phyloP scores from a whole-genome alignment of 2,329 filamentous ascomycete species.

The Xylariaceae sp. region DNA sequence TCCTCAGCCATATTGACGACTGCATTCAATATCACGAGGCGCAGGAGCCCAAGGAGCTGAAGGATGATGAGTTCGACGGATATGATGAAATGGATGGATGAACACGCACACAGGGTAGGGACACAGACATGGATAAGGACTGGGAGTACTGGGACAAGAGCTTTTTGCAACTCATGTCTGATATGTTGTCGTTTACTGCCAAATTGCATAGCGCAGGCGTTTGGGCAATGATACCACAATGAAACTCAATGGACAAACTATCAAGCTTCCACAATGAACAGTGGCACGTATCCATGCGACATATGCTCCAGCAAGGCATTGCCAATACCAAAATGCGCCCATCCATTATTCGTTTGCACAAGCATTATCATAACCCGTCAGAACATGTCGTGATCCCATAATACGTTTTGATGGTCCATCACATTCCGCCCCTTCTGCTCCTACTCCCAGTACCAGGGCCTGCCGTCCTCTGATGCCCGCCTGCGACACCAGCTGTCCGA shows the following conservation, averaged over 20 bases:
- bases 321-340: background rate
- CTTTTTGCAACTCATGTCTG: too few species aligned
- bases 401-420: conserved; percentile 2
- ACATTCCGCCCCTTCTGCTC: conserved; percentile 9
- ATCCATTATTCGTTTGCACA: conserved; percentile 11
- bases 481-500: conserved; percentile 19
- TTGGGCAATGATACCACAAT: background rate
- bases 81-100: too few species aligned
- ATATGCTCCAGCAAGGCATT: background rate
- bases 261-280: too few species aligned
- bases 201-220: background rate
- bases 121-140: too few species aligned
- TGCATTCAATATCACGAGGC: conserved; percentile 37
- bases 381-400: background rate
- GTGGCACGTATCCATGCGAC: too few species aligned
- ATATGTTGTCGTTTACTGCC: too few species aligned
- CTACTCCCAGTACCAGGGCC: conserved; percentile 11
- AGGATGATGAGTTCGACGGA: conserved; percentile 26
- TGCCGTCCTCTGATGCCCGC: conserved; percentile 1
- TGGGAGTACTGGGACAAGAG: too few species aligned
- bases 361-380: background rate
- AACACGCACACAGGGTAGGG: too few species aligned
- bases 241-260: background rate
- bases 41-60: conserved; percentile 30
- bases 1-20: conserved; percentile 52